These are phyloP conservation scores for Teratosphaeria zuluensis DNA, from an alignment of 2,329 filamentous ascomycete genomes.

Conservation along the genomic window DNA sequence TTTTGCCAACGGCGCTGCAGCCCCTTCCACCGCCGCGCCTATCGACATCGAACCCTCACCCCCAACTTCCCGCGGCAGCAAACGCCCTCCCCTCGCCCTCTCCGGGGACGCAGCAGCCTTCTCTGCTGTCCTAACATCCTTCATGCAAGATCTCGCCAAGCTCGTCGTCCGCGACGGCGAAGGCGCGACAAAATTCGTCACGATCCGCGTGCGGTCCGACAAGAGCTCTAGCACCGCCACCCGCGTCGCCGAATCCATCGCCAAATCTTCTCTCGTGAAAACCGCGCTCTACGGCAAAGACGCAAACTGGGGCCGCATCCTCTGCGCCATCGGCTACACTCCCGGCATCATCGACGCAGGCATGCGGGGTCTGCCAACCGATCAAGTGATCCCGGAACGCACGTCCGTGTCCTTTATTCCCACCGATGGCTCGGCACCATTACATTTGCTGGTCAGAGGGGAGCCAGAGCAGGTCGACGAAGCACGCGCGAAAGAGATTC, in stretches of 20 bases:
- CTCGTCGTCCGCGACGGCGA: conserved; percentile 93
- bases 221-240: conserved; percentile 44
- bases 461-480: conserved; percentile 76
- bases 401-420: conserved; percentile 75
- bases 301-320: conserved; percentile 95
- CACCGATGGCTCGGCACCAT: conserved; percentile 62
- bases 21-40: conserved; percentile 10
- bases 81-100: neutral
- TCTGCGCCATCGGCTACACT: conserved; percentile 85
- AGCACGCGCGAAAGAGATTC: conserved; percentile 62
- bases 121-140: conserved; percentile 59
- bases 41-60: conserved; percentile 3
- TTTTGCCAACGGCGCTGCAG: conserved; percentile 85
- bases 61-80: neutral
- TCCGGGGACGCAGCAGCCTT: conserved; percentile 54
- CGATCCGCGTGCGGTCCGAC: conserved; percentile 58
- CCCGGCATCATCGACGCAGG: conserved; percentile 42
- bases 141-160: conserved; percentile 77
- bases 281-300: conserved; percentile 95
- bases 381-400: conserved; percentile 24
- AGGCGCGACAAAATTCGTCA: conserved; percentile 96
- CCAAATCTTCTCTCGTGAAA: conserved; percentile 87
- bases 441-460: conserved; percentile 67
- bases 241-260: conserved; percentile 77
- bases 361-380: conserved; percentile 11